phyloP scores from a whole-genome alignment of 441 rosid species.

The Croton laevigatus region DNA sequence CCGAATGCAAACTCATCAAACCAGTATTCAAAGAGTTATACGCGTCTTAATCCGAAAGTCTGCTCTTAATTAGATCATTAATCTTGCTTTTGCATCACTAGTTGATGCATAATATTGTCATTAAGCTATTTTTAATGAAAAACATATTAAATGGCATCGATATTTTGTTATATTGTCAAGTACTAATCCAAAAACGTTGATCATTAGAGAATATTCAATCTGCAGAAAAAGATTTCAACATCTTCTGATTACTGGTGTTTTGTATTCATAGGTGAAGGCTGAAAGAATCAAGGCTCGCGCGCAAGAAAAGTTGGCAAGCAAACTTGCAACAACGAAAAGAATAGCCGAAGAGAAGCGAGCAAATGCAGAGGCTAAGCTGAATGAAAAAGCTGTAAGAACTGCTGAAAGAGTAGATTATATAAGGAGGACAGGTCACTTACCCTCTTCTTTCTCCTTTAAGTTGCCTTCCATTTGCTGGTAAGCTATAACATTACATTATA shows the following conservation, averaged over 20 bases:
- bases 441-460: conserved; percentile 70
- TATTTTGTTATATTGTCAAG: background rate
- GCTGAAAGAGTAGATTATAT: conserved; percentile 78
- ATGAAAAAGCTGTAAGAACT: conserved; percentile 70
- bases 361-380: conserved; percentile 73
- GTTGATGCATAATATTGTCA: background rate
- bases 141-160: background rate
- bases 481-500: conserved; percentile 15
- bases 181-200: background rate
- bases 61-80: background rate
- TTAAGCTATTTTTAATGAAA: background rate
- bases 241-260: conserved; percentile 2
- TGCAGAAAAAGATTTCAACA: background rate
- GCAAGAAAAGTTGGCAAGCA: conserved; percentile 61
- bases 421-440: conserved; percentile 83
- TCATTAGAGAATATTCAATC: background rate
- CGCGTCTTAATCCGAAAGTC: background rate
- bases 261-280: conserved; percentile 55
- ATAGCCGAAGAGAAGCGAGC: conserved; percentile 81
- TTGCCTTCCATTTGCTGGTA: conserved; percentile 85
- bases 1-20: background rate
- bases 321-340: conserved; percentile 66
- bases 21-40: background rate
- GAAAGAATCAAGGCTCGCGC: conserved; percentile 84
- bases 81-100: background rate